A percentile compares a stretch with the other conserved stretches of the same genome.
Conservation (phyloP, 129 eudicot species). For the Flaveria ramosissima region DNA sequence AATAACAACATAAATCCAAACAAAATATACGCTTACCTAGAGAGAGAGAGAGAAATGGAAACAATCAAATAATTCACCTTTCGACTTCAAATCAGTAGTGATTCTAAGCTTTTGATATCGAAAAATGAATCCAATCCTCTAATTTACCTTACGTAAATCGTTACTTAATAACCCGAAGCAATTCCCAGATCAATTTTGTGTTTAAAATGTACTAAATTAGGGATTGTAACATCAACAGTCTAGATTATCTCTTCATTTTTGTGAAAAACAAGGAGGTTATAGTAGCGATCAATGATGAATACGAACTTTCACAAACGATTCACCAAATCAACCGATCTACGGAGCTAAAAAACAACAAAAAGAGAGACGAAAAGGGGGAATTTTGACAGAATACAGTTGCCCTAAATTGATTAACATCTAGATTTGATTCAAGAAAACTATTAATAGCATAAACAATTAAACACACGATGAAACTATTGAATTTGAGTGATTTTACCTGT, state of each 20-base stretch:
- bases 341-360: not conserved
- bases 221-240: constrained; percentile 15
- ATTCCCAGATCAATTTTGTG: constrained; percentile 8
- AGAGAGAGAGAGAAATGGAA: not conserved
- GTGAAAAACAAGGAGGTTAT: not conserved
- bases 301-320: not conserved
- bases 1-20: not conserved
- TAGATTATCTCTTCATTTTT: not conserved
- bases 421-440: constrained; percentile 9
- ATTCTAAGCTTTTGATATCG: not conserved
- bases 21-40: not conserved
- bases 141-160: not conserved
- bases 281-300: not conserved
- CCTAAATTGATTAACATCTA: constrained; percentile 8
- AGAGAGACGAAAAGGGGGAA: not conserved
- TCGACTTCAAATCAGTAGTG: not conserved
- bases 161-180: not conserved
- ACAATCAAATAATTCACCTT: not conserved
- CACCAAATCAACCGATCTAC: not conserved
- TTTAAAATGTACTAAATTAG: constrained; percentile 17
- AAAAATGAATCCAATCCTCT: not conserved
- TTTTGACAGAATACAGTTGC: not conserved
- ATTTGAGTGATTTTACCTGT: constrained; percentile 16
- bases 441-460: not conserved
- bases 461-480: not conserved